Conservation (phyloP, 495 filamentous ascomycete genomes). For the Haplographium delicatum region DNA sequence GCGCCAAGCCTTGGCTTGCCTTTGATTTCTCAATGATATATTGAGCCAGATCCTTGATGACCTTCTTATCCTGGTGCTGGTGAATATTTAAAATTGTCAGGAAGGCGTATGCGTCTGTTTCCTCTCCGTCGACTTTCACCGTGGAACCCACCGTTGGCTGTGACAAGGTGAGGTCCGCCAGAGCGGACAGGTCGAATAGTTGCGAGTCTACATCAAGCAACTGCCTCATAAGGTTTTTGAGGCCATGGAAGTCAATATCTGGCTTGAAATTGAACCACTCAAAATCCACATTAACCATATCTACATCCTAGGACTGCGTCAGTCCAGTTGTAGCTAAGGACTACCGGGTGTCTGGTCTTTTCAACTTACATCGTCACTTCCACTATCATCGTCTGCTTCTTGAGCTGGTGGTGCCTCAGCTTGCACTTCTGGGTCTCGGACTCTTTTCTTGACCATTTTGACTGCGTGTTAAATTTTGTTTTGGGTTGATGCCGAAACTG, state of each 20-base stretch:
- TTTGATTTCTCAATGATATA: constrained; percentile 65
- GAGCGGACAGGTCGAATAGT: constrained; percentile 78
- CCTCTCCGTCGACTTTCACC: constrained; percentile 91
- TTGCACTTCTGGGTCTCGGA: constrained; percentile 39
- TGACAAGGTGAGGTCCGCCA: constrained; percentile 82
- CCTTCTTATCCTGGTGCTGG: constrained; percentile 71
- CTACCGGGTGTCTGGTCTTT: no score
- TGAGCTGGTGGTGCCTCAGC: constrained; percentile 30
- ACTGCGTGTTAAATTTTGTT: neutral
- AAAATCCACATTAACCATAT: constrained; percentile 94
- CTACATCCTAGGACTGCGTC: constrained; percentile 57
- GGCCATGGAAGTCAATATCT: constrained; percentile 87
- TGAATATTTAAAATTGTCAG: constrained; percentile 81
- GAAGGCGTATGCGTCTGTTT: constrained; percentile 92
- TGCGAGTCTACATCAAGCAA: constrained; percentile 86
- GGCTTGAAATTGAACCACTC: constrained; percentile 96
- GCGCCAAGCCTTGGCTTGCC: constrained; percentile 45
- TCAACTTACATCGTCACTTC: constrained; percentile 35
- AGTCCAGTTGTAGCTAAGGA: constrained; percentile 16
- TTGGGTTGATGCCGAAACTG: neutral
- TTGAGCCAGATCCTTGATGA: constrained; percentile 59
- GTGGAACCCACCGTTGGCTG: constrained; percentile 89
- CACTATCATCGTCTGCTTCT: constrained; percentile 36
- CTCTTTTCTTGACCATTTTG: constrained; percentile 43
- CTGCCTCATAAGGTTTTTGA: constrained; percentile 86